phyloP scores from a whole-genome alignment of 371 early-diverging fungal genomes.

The Cladochytrium tenue region DNA sequence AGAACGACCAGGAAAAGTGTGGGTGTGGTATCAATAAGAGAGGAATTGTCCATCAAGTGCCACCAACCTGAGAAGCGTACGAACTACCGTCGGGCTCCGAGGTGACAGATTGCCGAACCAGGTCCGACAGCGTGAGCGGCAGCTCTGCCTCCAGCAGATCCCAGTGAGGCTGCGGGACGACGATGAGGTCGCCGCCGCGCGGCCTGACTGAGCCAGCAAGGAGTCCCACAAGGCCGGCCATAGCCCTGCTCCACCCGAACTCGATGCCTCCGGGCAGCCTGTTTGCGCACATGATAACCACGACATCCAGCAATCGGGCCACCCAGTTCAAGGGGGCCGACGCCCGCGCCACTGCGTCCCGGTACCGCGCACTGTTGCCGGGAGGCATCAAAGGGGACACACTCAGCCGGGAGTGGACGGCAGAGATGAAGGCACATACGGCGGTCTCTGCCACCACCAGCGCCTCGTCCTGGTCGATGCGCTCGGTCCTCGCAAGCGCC shows the following conservation, averaged over 20 bases:
- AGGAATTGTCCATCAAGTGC: not conserved
- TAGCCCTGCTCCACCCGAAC: not conserved
- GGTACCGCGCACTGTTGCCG: no score
- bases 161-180: not conserved
- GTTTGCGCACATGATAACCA: not conserved
- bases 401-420: no score
- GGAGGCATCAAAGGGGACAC: no score
- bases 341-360: not conserved
- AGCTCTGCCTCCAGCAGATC: not conserved
- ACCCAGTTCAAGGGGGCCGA: not conserved
- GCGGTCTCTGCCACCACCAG: no score
- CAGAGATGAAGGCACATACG: no score
- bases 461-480: no score
- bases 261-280: not conserved
- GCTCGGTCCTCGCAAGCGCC: no score
- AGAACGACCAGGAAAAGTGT: not conserved
- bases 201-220: not conserved
- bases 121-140: not conserved
- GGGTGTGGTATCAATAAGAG: no score
- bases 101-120: not conserved
- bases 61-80: not conserved
- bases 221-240: not conserved
- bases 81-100: not conserved
- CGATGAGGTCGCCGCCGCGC: not conserved
- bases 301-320: not conserved